Conservation (phyloP, 116 monocot species). For the Dioscorea cayenensis region DNA sequence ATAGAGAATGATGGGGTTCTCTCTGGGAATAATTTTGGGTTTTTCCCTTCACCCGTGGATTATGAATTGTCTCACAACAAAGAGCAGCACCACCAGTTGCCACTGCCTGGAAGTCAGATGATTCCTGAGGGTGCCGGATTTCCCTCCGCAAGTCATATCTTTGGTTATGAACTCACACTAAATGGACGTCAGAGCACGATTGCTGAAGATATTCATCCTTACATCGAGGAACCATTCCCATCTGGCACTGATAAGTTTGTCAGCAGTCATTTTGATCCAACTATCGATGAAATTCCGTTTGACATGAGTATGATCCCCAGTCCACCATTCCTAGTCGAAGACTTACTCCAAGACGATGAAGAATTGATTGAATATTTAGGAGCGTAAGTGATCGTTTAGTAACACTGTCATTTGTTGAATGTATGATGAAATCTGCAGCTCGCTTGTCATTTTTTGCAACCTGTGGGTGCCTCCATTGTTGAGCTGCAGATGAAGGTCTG, state of each 20-base stretch:
- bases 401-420: too few species aligned
- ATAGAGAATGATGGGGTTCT: conserved; percentile 12
- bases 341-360: conserved; percentile 53
- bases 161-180: conserved; percentile 21
- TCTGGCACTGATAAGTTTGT: conserved; percentile 44
- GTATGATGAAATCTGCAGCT: too few species aligned
- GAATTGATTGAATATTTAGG: conserved; percentile 75
- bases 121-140: conserved; percentile 16
- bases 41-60: conserved; percentile 21
- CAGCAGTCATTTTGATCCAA: conserved; percentile 28
- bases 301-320: conserved; percentile 11
- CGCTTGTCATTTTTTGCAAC: too few species aligned
- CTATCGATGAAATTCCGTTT: conserved; percentile 21
- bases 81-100: conserved; percentile 14
- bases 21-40: conserved; percentile 14
- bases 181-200: conserved; percentile 24
- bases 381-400: conserved; percentile 28
- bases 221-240: conserved; percentile 33
- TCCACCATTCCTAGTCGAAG: conserved; percentile 28
- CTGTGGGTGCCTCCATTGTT: too few species aligned
- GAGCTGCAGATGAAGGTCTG: too few species aligned
- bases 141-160: conserved; percentile 22
- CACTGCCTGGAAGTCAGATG: conserved; percentile 11
- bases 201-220: conserved; percentile 21
- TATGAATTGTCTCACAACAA: conserved; percentile 25